Evolutionary conservation across 495 filamentous ascomycete genomes (phyloP), one percentile per base, ranked within the genome.

Genomic region (Aspergillus saccharolyticus): DNA sequence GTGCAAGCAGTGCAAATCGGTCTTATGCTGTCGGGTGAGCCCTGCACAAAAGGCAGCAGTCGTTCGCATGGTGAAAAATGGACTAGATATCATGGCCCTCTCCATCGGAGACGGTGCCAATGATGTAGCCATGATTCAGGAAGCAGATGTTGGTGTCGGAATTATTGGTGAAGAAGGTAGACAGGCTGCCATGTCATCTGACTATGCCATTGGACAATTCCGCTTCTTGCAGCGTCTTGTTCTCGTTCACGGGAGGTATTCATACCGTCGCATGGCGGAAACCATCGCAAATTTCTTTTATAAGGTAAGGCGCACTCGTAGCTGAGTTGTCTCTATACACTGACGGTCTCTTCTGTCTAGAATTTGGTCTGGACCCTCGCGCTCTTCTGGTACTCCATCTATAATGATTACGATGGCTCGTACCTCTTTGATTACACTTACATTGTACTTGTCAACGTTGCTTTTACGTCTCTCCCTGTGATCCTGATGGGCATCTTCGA

Each of bases 111-210:
- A 99, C 73, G 95, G 94, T 67, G 95, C 95, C 57, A 99, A 97
- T 73, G 95, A 99, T 73, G 95, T 97, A 59, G 95, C 95, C 42
- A 99, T 99, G 95, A 99, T 99, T 68, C 95, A 99, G 73, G 92
- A 97, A 72, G 95, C 95, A 4, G 91, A 99, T 73, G 90, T 97
- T 18, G 95, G 95, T 70, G 93, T 99, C 54, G 95, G 95, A 70
- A 97, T 99, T 71, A 93, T 95, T 58, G 95, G 95, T 72, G 90
- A 91, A 60, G 95, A 99, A 80, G 95, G 95, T 54, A 81, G 95
- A 68, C 91, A 96, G 70, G 95, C 95, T 42, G 95, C 91, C 66
- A 99, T 99, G 95, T 97, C 90, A 43, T 93, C 95, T 10, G 95
- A 99, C 72, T 99, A 96, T 72, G 94, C 94, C 42, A 96, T 99